These are phyloP conservation scores for Pichia californica DNA, from an alignment of 805 yeast genomes.

Conservation along the genomic window DNA sequence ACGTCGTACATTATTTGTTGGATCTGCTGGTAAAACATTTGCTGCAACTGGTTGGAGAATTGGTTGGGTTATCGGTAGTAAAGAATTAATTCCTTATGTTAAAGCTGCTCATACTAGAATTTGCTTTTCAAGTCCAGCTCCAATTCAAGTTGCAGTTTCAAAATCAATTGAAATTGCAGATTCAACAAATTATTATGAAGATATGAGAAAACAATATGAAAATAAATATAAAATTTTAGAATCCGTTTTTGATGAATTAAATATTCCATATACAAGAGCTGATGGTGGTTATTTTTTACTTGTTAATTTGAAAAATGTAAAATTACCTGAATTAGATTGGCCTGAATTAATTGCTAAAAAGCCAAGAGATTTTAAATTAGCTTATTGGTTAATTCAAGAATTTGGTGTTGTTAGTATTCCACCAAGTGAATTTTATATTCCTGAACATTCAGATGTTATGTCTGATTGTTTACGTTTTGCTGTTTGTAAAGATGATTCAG, in stretches of 20 bases:
- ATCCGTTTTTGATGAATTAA: constrained; percentile 75
- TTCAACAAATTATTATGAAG: constrained; percentile 54
- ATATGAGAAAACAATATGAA: constrained; percentile 60
- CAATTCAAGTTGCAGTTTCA: constrained; percentile 88
- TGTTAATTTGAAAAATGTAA: constrained; percentile 78
- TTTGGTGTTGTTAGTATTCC: constrained; percentile 95
- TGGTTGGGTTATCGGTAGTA: constrained; percentile 90
- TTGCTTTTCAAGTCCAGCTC: constrained; percentile 86
- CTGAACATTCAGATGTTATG: constrained; percentile 35
- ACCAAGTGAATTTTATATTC: constrained; percentile 87
- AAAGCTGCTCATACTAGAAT: constrained; percentile 91
- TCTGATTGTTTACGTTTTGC: constrained; percentile 80
- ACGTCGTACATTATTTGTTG: constrained; percentile 79
- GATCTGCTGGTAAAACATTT: constrained; percentile 96
- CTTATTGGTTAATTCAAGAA: constrained; percentile 89
- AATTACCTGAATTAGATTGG: constrained; percentile 56
- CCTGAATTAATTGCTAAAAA: constrained; percentile 63
- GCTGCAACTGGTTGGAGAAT: constrained; percentile 99
- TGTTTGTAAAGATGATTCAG: constrained; percentile 85
- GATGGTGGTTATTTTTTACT: constrained; percentile 92
- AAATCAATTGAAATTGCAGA: constrained; percentile 62
- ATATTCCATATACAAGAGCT: constrained; percentile 82
- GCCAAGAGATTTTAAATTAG: constrained; percentile 81
- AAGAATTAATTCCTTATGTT: constrained; percentile 74
- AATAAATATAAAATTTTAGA: constrained; percentile 71